A percentile compares a stretch with the other conserved stretches of the same genome.
Conservation (phyloP, 768 basidiomycete species). For the Lentinula boryana region DNA sequence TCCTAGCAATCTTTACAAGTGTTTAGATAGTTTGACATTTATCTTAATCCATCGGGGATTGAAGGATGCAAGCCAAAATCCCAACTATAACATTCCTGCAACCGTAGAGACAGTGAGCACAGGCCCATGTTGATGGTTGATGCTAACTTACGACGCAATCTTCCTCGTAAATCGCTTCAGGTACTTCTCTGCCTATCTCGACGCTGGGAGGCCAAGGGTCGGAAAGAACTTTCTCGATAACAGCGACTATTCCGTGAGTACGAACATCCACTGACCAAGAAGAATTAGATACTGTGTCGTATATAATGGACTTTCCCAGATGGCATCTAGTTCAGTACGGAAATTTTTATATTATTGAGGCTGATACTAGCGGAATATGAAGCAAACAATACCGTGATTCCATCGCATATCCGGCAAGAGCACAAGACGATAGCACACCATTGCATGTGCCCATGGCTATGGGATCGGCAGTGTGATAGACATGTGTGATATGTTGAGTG, state of each 20-base stretch:
- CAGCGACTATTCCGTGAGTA: slow-evolving; percentile 70
- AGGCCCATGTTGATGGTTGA: neutral
- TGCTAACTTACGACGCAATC: slow-evolving; percentile 62
- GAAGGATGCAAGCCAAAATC: slow-evolving; percentile 40
- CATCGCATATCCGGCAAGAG: slow-evolving; percentile 85
- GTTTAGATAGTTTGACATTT: neutral
- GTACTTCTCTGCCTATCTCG: slow-evolving; percentile 61
- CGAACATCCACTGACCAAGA: slow-evolving; percentile 84
- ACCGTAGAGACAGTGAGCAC: neutral
- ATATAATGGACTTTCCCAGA: slow-evolving; percentile 78
- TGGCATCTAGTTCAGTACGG: slow-evolving; percentile 55
- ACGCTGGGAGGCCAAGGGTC: slow-evolving; percentile 65
- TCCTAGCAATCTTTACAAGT: too few relatives aligned
- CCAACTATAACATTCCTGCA: slow-evolving; percentile 58
- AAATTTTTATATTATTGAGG: neutral
- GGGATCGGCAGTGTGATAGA: slow-evolving; percentile 94
- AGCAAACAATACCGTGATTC: slow-evolving; percentile 51
- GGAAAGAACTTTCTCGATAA: slow-evolving; percentile 69
- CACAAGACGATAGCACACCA: slow-evolving; percentile 75
- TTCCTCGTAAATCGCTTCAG: slow-evolving; percentile 42
- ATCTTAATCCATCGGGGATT: too few relatives aligned
- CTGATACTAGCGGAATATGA: neutral
- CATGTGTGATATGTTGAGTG: slow-evolving; percentile 76
- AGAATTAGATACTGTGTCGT: slow-evolving; percentile 84
- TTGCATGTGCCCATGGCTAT: slow-evolving; percentile 89